Base-by-base conservation (phyloP, 192 early-diverging fungal genomes). In the Gorgonomyces haynaldii region DNA sequence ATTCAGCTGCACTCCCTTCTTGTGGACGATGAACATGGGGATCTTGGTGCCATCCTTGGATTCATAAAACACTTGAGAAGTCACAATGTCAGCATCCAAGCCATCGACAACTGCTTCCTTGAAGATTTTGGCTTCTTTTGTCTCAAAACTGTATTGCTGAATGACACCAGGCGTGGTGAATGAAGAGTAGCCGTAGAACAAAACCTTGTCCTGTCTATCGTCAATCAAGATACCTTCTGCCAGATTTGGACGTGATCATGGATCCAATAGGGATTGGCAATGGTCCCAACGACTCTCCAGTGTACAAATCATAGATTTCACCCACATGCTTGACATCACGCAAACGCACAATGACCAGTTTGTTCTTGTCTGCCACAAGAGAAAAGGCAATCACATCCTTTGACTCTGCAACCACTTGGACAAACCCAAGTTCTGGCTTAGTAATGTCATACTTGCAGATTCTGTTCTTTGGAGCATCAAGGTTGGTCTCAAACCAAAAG, bases 11-110 rank as follows among this genome's bases (percentile, higher is more conserved):
- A 49, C 7, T 9, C 39, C 54, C 42, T 79, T 84, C 41, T 67
- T 67, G 53, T 59, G 53, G 19, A 73, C 58, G 42, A 85, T 71
- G 54, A 78, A 85, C 72, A 83, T 77, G 40, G 83, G 81, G 37
- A 83, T 64, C 50, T 58, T 61, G 17, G 77, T 82, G 1, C 75
- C 77, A 44, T 82, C 81, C 59, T 85, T 81, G 47, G 64, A 66
- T 12, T 54, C 28, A 41, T 72, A 78, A 44, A 80, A 85, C 22
- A 82, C 64, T 57, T 85, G 83, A 30, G 73, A 67, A 22, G 77
- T 74, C 49, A 76, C 69, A 25, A 76, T 71, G 20, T 62, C 22
- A 21, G 51, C 52, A 26, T 83, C 54, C 42, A 78, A 48, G 29
- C 61, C 70, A 30, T 63, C 54, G 29, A 82, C 72, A 15, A 63